Conservation (phyloP, 225 moss, liverwort and hornwort species). For the Rhytidiadelphus loreus region DNA sequence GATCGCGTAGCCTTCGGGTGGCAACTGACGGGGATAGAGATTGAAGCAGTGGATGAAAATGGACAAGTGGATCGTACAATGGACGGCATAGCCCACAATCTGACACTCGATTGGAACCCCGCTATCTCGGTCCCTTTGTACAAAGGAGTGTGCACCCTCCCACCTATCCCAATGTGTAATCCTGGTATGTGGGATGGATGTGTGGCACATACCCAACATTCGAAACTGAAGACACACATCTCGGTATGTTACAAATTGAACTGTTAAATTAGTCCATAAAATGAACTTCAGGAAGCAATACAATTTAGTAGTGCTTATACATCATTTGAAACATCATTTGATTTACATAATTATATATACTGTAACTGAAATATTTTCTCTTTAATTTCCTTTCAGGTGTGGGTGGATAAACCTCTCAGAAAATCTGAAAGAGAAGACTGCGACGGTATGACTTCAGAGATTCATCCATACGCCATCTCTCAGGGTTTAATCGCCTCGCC, state of each 20-base stretch:
- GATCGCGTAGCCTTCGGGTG: background rate
- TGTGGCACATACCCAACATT: slow-evolving; percentile 3
- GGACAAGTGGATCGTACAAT: slow-evolving; percentile 12
- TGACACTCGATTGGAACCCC: slow-evolving; percentile 11
- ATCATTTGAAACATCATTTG: background rate
- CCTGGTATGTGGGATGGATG: slow-evolving; percentile 4
- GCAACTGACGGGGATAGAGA: background rate
- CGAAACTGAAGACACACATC: background rate
- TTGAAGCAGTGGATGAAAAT: slow-evolving; percentile 19
- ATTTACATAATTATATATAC: too few relatives aligned
- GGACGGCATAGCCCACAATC: slow-evolving; percentile 1
- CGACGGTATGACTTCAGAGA: background rate
- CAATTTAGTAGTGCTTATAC: background rate
- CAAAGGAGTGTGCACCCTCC: slow-evolving; percentile 11
- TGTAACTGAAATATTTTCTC: background rate
- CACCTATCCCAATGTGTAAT: background rate
- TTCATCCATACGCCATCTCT: background rate
- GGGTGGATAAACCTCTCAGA: background rate
- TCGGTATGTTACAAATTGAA: background rate
- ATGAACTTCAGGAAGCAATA: background rate
- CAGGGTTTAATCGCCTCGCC: background rate
- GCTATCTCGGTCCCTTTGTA: background rate
- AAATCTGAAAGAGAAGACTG: background rate
- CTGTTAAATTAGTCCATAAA: background rate
- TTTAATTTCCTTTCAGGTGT: background rate